Evolutionary conservation across 305 asterid species (phyloP), one percentile per base, ranked within the genome.

Genomic region (Striga hermonthica): DNA sequence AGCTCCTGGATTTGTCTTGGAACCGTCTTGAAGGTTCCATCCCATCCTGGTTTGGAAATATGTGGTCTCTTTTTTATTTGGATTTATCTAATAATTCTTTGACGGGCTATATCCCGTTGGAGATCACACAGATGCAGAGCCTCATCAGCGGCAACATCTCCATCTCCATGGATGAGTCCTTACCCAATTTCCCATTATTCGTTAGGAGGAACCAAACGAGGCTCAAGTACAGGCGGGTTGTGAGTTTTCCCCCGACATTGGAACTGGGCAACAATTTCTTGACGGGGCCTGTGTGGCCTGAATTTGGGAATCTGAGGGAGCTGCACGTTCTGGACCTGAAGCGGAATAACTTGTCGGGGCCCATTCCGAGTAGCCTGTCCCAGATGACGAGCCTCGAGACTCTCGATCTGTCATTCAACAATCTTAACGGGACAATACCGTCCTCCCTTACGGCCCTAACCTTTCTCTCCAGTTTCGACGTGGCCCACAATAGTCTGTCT

Each of bases 51-150:
- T 83, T 89, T 70, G 83, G 82, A 15, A 74, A 75, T 64, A 75
- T 89, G 28, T 69, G 80, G 57, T 79, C 69, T 39, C 76, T 89
- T n/a, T 86, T 89, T 73, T 89, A 89, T 67, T 64, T 89, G 80
- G 95, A 89, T 69, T 77, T 89, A 58, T 89, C 96, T 4, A 86
- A 89, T 68, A 89, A 89, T 79, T 73, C 87, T 9, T 69, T 89
- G 3, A 60, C 74, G 0, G 96, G 95, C 65, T 57, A 77, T 37
- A 82, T 86, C 64, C 96, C 96, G 0, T 76, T 50, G 60, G 88
- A 79, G 65, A 84, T 89, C 5, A 76, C 96, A 15, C 44, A 63
- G 66, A 57, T 89, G 70, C 70, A 69, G 53, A 76, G 86, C 74
- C 79, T 89, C 61, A 66, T 83, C 39, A 43, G 38, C 55, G 82